Base-by-base conservation (phyloP, 306 rosid species). In the Lathyrus sativus region DNA sequence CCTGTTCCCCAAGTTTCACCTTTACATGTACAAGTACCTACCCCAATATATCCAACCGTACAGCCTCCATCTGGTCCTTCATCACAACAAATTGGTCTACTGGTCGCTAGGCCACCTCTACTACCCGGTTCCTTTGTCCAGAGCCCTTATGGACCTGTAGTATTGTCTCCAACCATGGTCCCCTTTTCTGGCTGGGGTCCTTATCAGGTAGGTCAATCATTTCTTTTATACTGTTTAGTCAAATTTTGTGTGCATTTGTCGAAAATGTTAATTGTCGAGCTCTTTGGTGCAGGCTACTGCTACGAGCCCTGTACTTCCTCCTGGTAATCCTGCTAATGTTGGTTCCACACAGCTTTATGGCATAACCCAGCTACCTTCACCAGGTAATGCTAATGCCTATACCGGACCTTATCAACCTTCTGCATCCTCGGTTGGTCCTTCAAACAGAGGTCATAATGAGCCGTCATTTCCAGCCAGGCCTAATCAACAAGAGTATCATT, bases 101-200 rank as follows among this genome's bases (percentile, higher is more conserved):
- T 95, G 44, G 82, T 95, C 66, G 86, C 99, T 49, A 95, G 99
- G 86, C 84, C 99, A 57, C 76, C 97, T 76, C 29, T 95, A 78
- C 53, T 85, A 71, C 86, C 81, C 0, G 87, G 97, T 70, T 81
- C 95, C 39, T 87, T 82, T 5, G 83, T 90, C n/a, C 97, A 80
- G 58, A 49, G 86, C 76, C 96, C 95, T 43, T 95, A 95, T 50
- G 96, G 92, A 60, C 85, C 86, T 35, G 18, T 95, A 77, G 70
- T 95, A 55, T 22, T 95, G 68, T 85, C 99, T 62, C 97, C 88
- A 7, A 70, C 96, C 74, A 81, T 89, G 85, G 86, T 93, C 42
- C 97, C 91, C 5, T 61, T 81, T 73, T 64, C 89, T 18, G 85
- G 96, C 37, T 95, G 99, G 99, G 65, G 82, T 75, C 84, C 90